A percentile compares a stretch with the other conserved stretches of the same genome.
These are phyloP conservation scores for Erodium texanum DNA, from an alignment of 441 rosid species.

Conservation along the genomic window DNA sequence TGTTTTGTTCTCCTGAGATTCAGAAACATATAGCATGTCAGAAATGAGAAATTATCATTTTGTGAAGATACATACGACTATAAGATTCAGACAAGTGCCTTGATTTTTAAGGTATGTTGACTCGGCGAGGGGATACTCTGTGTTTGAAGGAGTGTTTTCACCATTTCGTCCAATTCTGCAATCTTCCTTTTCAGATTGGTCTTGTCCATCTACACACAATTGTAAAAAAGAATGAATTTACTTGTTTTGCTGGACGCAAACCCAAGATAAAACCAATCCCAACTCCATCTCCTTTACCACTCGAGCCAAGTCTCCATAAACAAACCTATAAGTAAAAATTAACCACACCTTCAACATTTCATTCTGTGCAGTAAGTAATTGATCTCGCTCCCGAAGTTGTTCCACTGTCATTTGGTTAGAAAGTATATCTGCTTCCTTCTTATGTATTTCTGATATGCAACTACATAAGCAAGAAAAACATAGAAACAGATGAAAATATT, in stretches of 20 bases:
- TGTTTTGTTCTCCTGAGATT: conserved; percentile 41
- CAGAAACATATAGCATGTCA: conserved; percentile 3
- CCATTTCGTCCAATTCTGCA: conserved; percentile 61
- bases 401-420: conserved; percentile 48
- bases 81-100: conserved; percentile 21
- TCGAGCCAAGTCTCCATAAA: neutral
- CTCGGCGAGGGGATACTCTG: conserved; percentile 30
- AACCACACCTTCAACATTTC: conserved; percentile 65
- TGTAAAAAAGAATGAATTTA: neutral
- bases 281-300: neutral
- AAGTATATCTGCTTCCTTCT: conserved; percentile 58
- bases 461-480: conserved; percentile 25
- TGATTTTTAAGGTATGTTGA: conserved; percentile 30
- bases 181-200: conserved; percentile 53
- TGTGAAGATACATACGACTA: neutral
- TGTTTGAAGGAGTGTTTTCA: conserved; percentile 36
- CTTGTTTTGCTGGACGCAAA: neutral
- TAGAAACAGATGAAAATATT: neutral
- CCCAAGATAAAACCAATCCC: neutral
- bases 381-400: conserved; percentile 75
- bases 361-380: conserved; percentile 70
- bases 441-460: conserved; percentile 45
- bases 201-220: conserved; percentile 53
- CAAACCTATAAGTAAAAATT: conserved; percentile 5
- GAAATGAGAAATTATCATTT: neutral